Evolutionary conservation across 345 rosid genomes (phyloP).

Genomic region (Iberis pinnata): DNA sequence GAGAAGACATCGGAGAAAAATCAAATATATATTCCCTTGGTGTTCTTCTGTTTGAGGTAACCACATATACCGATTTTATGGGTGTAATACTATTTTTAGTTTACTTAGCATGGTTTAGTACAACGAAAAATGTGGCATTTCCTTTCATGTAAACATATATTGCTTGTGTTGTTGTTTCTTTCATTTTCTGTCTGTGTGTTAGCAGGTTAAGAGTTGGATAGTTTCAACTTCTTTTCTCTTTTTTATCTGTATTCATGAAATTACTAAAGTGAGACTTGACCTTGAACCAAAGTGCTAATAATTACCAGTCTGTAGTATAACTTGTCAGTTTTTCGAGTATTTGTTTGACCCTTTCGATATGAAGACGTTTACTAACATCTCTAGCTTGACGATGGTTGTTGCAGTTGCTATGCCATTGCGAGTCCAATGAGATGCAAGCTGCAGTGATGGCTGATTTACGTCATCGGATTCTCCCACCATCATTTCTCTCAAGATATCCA

Average conservation of each 20-base stretch:
- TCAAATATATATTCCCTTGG: constrained; percentile 70
- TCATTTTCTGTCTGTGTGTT: constrained; percentile 8
- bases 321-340: neutral
- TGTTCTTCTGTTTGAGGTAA: constrained; percentile 77
- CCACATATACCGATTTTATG: neutral
- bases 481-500: constrained; percentile 50
- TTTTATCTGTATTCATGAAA: neutral
- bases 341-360: constrained; percentile 5
- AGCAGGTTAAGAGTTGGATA: constrained; percentile 4
- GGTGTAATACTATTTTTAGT: neutral
- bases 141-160: neutral
- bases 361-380: constrained; percentile 14
- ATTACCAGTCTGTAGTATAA: neutral
- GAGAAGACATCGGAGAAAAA: constrained; percentile 33
- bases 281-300: constrained; percentile 11
- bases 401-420: constrained; percentile 56
- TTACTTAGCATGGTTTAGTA: neutral
- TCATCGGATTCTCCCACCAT: constrained; percentile 53
- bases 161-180: constrained; percentile 6
- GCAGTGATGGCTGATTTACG: constrained; percentile 52
- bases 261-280: constrained; percentile 2
- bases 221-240: neutral
- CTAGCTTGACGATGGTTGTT: constrained; percentile 27
- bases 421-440: constrained; percentile 43
- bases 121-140: neutral